These are phyloP conservation scores for Rhizophagus clarus DNA, from an alignment of 192 early-diverging fungal genomes.

Conservation along the genomic window DNA sequence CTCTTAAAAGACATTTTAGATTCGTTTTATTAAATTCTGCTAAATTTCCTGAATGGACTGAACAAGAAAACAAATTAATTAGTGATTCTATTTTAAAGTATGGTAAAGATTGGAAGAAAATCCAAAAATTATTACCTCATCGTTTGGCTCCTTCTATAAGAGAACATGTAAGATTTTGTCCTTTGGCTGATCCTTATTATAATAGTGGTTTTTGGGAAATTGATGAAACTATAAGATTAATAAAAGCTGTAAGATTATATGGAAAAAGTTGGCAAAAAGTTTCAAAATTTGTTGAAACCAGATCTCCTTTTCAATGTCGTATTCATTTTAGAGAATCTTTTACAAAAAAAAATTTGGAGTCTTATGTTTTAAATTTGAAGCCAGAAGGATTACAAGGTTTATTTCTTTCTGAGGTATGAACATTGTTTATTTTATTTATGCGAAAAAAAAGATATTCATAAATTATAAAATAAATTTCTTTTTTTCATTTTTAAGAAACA, in stretches of 20 bases:
- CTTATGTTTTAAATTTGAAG: not conserved
- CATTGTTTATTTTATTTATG: not conserved
- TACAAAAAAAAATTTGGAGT: not conserved
- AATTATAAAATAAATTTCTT: too few relatives aligned
- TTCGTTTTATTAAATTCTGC: not conserved
- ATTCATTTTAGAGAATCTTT: not conserved
- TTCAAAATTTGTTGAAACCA: not conserved
- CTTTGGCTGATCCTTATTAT: not conserved
- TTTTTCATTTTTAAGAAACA: too few relatives aligned
- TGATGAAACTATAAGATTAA: not conserved
- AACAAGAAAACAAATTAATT: not conserved
- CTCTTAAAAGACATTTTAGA: not conserved
- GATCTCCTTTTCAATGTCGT: not conserved
- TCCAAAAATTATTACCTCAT: conserved; percentile 1
- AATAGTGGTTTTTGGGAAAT: not conserved
- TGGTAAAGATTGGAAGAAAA: not conserved
- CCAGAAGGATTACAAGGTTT: not conserved
- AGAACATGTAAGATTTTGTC: not conserved
- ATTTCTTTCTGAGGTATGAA: not conserved
- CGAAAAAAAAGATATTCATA: not conserved
- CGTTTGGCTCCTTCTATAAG: not conserved
- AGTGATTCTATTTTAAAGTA: not conserved
- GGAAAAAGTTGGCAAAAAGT: not conserved
- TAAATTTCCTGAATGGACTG: not conserved
- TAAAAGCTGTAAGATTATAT: not conserved